phyloP scores from a whole-genome alignment of 495 filamentous ascomycete species.

The Penicillium canariense region DNA sequence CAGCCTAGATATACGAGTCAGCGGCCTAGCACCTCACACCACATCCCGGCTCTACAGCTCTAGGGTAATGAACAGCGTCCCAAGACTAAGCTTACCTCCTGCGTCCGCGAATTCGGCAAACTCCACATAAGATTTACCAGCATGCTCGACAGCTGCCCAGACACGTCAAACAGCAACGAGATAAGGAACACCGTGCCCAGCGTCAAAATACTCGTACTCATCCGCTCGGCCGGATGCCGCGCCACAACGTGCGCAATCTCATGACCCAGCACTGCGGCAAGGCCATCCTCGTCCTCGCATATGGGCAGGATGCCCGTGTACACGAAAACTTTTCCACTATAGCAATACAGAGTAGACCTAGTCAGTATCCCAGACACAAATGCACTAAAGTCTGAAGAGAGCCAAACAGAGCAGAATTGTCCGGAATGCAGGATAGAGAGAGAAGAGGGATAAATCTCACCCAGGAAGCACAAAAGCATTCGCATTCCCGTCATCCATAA shows the following conservation, averaged over 20 bases:
- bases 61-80: too few relatives aligned
- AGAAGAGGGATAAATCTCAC: conserved; percentile 19
- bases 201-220: conserved; percentile 61
- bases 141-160: conserved; percentile 38
- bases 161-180: conserved; percentile 49
- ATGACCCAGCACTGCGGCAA: conserved; percentile 85
- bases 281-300: conserved; percentile 65
- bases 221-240: conserved; percentile 71
- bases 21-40: background rate
- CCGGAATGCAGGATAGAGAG: background rate
- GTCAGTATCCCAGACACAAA: conserved; percentile 6
- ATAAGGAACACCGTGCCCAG: conserved; percentile 53
- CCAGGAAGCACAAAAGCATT: conserved; percentile 94
- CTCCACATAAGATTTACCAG: conserved; percentile 62
- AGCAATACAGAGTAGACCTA: background rate
- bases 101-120: conserved; percentile 67
- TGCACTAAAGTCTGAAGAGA: background rate
- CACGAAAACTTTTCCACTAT: conserved; percentile 86
- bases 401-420: background rate
- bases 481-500: conserved; percentile 57
- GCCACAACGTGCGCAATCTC: conserved; percentile 94
- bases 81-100: conserved; percentile 48
- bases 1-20: conserved; percentile 32
- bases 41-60: too few relatives aligned
- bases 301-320: conserved; percentile 79